Base-by-base conservation (phyloP, 2,329 filamentous ascomycete genomes). In the Colletotrichum sp. region DNA sequence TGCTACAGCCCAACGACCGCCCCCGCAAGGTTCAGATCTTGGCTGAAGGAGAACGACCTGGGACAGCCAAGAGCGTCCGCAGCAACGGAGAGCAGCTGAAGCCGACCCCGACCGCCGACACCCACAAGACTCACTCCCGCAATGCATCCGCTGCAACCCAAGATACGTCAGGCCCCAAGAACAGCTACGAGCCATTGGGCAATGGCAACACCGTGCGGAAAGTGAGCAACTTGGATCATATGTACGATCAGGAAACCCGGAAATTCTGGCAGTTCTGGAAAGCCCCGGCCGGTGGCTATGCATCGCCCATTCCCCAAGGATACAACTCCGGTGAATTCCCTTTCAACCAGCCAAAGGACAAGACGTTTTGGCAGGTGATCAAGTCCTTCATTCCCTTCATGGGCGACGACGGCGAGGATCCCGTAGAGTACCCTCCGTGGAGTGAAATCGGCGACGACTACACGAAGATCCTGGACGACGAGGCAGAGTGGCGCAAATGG, bases 401-500 rank as follows among this genome's bases (percentile, higher is more conserved):
- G 78, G 85, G 89, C 69, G 80, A 84, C 69, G 77, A 86, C 52
- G 72, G 62, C 5, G 81, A 90, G 79, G 82, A 83, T 12, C 80
- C 83, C 0, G 36, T 87, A 8, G 86, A 90, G 9, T 98, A 98
- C 80, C 76, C 87, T 4, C 92, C 94, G 0, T 92, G 91, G 81
- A 91, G 94, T 77, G 83, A 91, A 39, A 89, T 94, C 2, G 91
- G 90, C 71, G 80, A 86, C 15, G 83, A 86, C 21, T 85, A 88
- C 78, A 87, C 90, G 44, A 90, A 93, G 32, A 55, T 76, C 13
- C 24, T 77, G 24, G 88, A 93, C 72, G 89, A 92, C 13, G 91
- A 93, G 59, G 90, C 89, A 10, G 90, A 92, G 65, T 99, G 97
- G 97, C 92, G 93, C 80, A 94, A 93, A 77, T 98, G 96, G 85